phyloP scores from a whole-genome alignment of 2,329 filamentous ascomycete species.

The Coniochaeta hoffmannii region DNA sequence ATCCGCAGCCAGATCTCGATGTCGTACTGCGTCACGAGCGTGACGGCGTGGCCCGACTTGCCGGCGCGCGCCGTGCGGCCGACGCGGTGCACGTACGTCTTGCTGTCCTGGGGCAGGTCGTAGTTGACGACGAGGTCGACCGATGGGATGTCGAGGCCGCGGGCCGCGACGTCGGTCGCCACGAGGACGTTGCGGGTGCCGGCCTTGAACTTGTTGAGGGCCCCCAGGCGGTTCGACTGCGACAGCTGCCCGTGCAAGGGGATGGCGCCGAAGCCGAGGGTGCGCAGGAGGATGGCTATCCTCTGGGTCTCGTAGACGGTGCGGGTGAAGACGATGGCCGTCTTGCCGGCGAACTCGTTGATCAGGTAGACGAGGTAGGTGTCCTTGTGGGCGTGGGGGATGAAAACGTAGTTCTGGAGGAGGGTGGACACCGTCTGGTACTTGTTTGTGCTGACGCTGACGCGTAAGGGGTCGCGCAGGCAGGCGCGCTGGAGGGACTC shows the following conservation, averaged over 20 bases:
- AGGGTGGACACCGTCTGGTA: slow-evolving; percentile 90
- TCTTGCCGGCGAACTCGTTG: slow-evolving; percentile 81
- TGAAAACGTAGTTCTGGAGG: slow-evolving; percentile 78
- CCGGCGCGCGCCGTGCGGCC: slow-evolving; percentile 83
- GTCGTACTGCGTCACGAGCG: slow-evolving; percentile 81
- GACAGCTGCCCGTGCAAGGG: slow-evolving; percentile 89
- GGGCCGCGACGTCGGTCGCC: slow-evolving; percentile 87
- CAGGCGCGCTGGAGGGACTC: slow-evolving; percentile 88
- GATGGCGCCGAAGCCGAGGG: slow-evolving; percentile 82
- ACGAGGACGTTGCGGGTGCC: slow-evolving; percentile 79
- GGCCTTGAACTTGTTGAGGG: slow-evolving; percentile 82
- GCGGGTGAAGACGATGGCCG: slow-evolving; percentile 81
- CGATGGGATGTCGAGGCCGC: slow-evolving; percentile 87
- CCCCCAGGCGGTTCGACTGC: slow-evolving; percentile 78
- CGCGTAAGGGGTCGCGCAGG: slow-evolving; percentile 73
- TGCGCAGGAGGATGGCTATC: slow-evolving; percentile 72
- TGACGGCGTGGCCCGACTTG: slow-evolving; percentile 74
- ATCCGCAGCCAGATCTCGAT: slow-evolving; percentile 74
- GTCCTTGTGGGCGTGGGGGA: slow-evolving; percentile 83
- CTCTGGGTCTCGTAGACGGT: slow-evolving; percentile 90
- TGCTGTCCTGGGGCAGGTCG: slow-evolving; percentile 75
- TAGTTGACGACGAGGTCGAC: slow-evolving; percentile 83
- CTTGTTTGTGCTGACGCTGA: slow-evolving; percentile 74
- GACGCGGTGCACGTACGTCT: slow-evolving; percentile 87
- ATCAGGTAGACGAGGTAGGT: slow-evolving; percentile 79